Base-by-base conservation (phyloP, 495 filamentous ascomycete species). In the Sordaria brevicollis region DNA sequence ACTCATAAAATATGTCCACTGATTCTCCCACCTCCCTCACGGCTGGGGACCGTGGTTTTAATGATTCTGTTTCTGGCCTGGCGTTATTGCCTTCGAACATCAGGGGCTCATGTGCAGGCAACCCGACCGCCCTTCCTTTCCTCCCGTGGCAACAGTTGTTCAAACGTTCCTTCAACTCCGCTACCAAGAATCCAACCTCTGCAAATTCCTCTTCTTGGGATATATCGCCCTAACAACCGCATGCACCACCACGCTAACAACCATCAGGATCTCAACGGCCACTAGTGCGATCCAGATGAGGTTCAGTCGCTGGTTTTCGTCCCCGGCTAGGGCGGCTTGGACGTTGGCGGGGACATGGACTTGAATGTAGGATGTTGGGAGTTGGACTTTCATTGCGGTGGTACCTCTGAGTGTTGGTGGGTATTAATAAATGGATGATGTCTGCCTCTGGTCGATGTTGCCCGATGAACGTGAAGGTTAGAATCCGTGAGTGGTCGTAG, bases 211-310 rank as follows among this genome's bases (percentile, higher is more conserved):
- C 29, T 29, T 65, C 33, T 68, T 49, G 41, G 68, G 19, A 71
- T 68, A 62, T 21, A 78, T 69, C 4, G 70, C 74, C 21, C 73
- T 68, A 5, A 79, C 65, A 35, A 77, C 67, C 17, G 76, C 69
- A 2, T 73, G 70, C n/a, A 80, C 29, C 1, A 76, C 72, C 1
- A 82, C 79, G 10, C 76, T 74, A 15, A 78, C 41, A 0, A 84
- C 79, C 72, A 84, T 79, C 67, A 81, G 65, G 3, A 81, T 78
- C 71, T 84, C 81, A 11, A 84, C 65, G 17, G 75, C 75, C 25
- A 84, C 67, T 36, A 84, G 74, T 15, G 79, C 76, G 67, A 84
- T 79, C 83, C 83, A 84, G 66, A 84, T 74, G 38, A 75, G 74
- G 74, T 84, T 82, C n/a, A 84, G 71, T 1, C 82, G 65, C 62